A percentile compares a stretch with the other conserved stretches of the same genome.
These are phyloP conservation scores for Mycosarcoma mackinlayi DNA, from an alignment of 1,284 basidiomycete species.

Conservation along the genomic window DNA sequence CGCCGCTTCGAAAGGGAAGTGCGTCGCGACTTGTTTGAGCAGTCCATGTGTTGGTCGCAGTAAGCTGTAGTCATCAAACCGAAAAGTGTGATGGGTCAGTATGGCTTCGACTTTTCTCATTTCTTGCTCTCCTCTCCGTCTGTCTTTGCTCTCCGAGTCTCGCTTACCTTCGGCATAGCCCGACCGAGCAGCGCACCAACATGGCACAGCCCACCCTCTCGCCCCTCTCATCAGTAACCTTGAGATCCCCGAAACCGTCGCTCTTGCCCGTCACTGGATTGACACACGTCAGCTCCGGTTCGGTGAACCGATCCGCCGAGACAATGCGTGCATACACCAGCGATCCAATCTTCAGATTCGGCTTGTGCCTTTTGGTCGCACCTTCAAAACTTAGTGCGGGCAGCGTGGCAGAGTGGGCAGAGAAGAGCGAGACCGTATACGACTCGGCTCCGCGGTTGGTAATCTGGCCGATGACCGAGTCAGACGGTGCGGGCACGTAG, in stretches of 20 bases:
- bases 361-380: slow-evolving; percentile 65
- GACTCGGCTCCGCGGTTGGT: slow-evolving; percentile 58
- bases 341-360: slow-evolving; percentile 62
- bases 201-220: slow-evolving; percentile 37
- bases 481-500: slow-evolving; percentile 56
- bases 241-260: slow-evolving; percentile 64
- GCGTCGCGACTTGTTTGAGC: slow-evolving; percentile 45
- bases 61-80: slow-evolving; percentile 29
- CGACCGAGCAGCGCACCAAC: slow-evolving; percentile 40
- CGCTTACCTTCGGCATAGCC: slow-evolving; percentile 45
- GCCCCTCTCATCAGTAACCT: slow-evolving; percentile 43
- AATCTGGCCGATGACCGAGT: slow-evolving; percentile 62
- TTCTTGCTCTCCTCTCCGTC: background rate
- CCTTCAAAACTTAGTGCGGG: slow-evolving; percentile 66
- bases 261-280: slow-evolving; percentile 59
- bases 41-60: slow-evolving; percentile 45
- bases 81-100: too few species aligned
- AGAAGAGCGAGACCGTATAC: slow-evolving; percentile 60
- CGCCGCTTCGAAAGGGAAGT: slow-evolving; percentile 66
- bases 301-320: slow-evolving; percentile 54
- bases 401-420: slow-evolving; percentile 53
- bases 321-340: slow-evolving; percentile 62
- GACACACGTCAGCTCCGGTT: slow-evolving; percentile 65
- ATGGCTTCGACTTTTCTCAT: too few species aligned
- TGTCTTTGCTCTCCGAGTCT: too few species aligned